phyloP scores from a whole-genome alignment of 352 stramenopile genomes.

The Achlya hypogyna region DNA sequence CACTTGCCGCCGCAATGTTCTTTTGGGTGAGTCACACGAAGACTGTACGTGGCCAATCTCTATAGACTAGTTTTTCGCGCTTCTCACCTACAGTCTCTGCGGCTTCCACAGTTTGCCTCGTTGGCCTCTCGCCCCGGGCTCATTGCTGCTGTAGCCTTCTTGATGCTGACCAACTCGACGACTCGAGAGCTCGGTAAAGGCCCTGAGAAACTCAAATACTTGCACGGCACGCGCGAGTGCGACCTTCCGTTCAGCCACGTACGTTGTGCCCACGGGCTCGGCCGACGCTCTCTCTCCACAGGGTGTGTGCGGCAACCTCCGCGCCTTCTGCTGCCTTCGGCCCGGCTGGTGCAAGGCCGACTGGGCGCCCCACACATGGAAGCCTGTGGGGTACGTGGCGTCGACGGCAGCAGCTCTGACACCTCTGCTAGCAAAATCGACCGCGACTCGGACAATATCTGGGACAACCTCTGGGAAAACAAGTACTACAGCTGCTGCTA shows the following conservation, averaged over 20 bases:
- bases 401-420: slow-evolving; percentile 22
- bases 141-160: slow-evolving; percentile 25
- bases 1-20: slow-evolving; percentile 22
- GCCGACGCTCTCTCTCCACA: slow-evolving; percentile 20
- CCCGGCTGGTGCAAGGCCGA: slow-evolving; percentile 16
- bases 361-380: neutral
- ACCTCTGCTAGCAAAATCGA: slow-evolving; percentile 28
- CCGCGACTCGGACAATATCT: slow-evolving; percentile 35
- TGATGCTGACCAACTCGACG: slow-evolving; percentile 51
- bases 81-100: slow-evolving; percentile 20
- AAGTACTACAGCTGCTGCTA: slow-evolving; percentile 57
- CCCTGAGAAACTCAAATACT: slow-evolving; percentile 46
- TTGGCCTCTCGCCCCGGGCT: neutral
- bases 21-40: slow-evolving; percentile 26
- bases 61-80: slow-evolving; percentile 19
- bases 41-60: slow-evolving; percentile 11
- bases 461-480: slow-evolving; percentile 52
- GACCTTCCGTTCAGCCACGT: slow-evolving; percentile 59
- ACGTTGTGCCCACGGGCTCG: neutral
- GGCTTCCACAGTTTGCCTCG: slow-evolving; percentile 31
- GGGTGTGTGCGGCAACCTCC: slow-evolving; percentile 32
- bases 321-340: slow-evolving; percentile 30
- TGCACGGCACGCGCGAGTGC: slow-evolving; percentile 45
- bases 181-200: slow-evolving; percentile 62
- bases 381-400: slow-evolving; percentile 24